Evolutionary conservation across 148 eudicot species (phyloP), one percentile per base, ranked within the genome.

Genomic region (Cornus suecica): DNA sequence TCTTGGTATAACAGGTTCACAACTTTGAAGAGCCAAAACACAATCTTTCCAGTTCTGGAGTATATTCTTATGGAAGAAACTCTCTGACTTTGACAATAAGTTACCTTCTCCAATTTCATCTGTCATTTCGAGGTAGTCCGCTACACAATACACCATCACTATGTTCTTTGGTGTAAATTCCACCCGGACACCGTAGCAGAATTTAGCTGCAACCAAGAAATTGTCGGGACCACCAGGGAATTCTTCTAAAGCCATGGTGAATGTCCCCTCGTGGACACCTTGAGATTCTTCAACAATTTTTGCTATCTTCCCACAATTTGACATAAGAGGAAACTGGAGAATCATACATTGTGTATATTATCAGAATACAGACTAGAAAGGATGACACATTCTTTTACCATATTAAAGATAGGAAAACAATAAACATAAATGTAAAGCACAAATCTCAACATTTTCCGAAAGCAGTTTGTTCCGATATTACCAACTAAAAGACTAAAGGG

Each of bases 101-200:
- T 91, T 94, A 68, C 89, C 97, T 77, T 90, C 95, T 31, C 95
- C 99, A 72, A 83, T 89, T 73, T 87, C 86, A 77, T 89, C 91
- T 22, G 90, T 87, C 97, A 94, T 94, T 65, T 92, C 90, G 68
- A 94, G 92, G 78, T 90, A 92, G 84, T 92, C 89, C 22, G 97
- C 90, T 34, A 90, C 97, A 78, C 94, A 90, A 69, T 92, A 89
- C 52, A 91, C 64, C 64, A 74, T 79, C 78, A 91, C 82, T 56
- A 94, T 79, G 72, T 89, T 94, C 70, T 81, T 89, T 32, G 99
- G 85, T 26, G 90, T 86, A 77, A 90, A 83, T 45, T 92, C 97
- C 72, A 88, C 72, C 66, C 88, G 87, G 74, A 83, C 67, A 26
- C 89, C 87, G 24, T 94, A 94, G 83, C 97, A 91, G 87, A 92